phyloP scores from a whole-genome alignment of 441 rosid genomes.

The Pelargonium cotyledonis region DNA sequence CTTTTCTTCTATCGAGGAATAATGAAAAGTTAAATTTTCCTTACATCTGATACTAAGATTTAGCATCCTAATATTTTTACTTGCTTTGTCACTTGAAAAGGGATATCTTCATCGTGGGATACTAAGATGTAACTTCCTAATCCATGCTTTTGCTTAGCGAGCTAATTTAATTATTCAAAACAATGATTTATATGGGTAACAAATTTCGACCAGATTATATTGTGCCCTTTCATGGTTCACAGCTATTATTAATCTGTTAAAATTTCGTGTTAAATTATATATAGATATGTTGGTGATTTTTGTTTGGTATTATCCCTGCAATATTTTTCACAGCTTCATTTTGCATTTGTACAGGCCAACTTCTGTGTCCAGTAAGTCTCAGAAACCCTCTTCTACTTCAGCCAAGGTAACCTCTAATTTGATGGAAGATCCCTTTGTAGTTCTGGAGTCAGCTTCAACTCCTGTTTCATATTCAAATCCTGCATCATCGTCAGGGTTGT shows the following conservation, averaged over 20 bases:
- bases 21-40: no score
- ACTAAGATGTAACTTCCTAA: background rate
- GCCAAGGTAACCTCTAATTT: slow-evolving; percentile 36
- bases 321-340: background rate
- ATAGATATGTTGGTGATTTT: background rate
- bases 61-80: no score
- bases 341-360: background rate
- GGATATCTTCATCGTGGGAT: background rate
- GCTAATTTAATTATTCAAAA: background rate
- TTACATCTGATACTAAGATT: no score
- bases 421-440: slow-evolving; percentile 66
- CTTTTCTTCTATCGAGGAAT: no score
- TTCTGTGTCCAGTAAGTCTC: background rate
- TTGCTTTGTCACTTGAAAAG: background rate
- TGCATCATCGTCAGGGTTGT: slow-evolving; percentile 35
- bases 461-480: slow-evolving; percentile 13
- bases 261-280: background rate
- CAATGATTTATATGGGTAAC: background rate
- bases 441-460: slow-evolving; percentile 46
- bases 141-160: background rate
- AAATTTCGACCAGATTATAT: background rate
- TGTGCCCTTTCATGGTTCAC: background rate
- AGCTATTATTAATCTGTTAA: background rate
- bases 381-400: slow-evolving; percentile 34
- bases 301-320: background rate